Evolutionary conservation across 768 basidiomycete species (phyloP).

Genomic region (Lyophyllum atratum): DNA sequence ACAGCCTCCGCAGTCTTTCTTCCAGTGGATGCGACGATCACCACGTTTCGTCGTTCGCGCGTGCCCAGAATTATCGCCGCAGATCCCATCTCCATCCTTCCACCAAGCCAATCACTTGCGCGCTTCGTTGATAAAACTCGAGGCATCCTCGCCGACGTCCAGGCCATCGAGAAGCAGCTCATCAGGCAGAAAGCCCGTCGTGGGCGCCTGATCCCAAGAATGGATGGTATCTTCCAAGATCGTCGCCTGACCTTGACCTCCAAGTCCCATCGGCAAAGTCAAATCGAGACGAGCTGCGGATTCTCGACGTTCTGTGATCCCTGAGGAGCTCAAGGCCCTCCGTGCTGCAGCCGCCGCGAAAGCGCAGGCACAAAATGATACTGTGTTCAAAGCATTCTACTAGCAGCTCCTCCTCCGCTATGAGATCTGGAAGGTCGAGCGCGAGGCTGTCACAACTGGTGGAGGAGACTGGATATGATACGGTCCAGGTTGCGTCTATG

Average conservation of each 20-base stretch:
- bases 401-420: slow-evolving; percentile 40
- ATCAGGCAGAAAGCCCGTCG: not conserved
- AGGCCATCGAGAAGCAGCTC: slow-evolving; percentile 28
- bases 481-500: too few relatives aligned
- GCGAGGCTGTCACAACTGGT: slow-evolving; percentile 33
- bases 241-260: not conserved
- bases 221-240: not conserved
- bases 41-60: slow-evolving; percentile 16
- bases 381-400: slow-evolving; percentile 41
- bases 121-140: slow-evolving; percentile 24
- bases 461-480: too few relatives aligned
- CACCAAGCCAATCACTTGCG: slow-evolving; percentile 7
- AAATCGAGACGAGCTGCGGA: slow-evolving; percentile 11
- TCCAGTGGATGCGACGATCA: slow-evolving; percentile 32
- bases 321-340: slow-evolving; percentile 37
- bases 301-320: slow-evolving; percentile 44
- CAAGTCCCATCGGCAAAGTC: not conserved
- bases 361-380: slow-evolving; percentile 21
- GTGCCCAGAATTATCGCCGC: slow-evolving; percentile 9
- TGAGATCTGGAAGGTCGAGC: slow-evolving; percentile 41
- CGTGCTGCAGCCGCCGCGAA: slow-evolving; percentile 23
- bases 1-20: slow-evolving; percentile 34
- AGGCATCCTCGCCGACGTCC: slow-evolving; percentile 28
- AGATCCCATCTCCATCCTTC: not conserved
- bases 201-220: not conserved